phyloP scores from a whole-genome alignment of 2,329 filamentous ascomycete genomes.

The Dissoconium aciculare region DNA sequence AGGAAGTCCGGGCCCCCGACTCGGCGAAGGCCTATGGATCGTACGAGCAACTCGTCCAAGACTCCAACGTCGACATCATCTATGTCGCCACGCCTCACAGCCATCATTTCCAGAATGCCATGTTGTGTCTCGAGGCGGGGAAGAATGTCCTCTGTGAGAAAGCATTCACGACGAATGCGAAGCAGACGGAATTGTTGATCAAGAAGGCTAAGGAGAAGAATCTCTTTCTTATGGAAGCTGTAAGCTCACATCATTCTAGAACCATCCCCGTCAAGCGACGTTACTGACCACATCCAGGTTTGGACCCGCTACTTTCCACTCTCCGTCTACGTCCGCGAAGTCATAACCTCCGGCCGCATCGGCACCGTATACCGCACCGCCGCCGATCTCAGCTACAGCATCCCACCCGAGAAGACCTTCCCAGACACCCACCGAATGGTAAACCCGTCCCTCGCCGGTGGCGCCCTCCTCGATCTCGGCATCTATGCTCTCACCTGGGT shows the following conservation, averaged over 20 bases:
- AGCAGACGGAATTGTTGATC: slow-evolving; percentile 57
- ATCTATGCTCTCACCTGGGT: slow-evolving; percentile 85
- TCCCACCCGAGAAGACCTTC: slow-evolving; percentile 44
- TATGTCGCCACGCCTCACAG: slow-evolving; percentile 85
- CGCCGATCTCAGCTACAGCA: slow-evolving; percentile 45
- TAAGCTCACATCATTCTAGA: slow-evolving; percentile 7
- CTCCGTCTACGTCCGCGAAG: slow-evolving; percentile 57
- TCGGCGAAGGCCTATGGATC: slow-evolving; percentile 61
- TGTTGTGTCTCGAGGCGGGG: slow-evolving; percentile 67
- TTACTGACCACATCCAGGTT: slow-evolving; percentile 30
- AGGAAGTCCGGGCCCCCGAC: slow-evolving; percentile 51
- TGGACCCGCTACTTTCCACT: slow-evolving; percentile 85
- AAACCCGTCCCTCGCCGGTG: slow-evolving; percentile 68
- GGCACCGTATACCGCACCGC: slow-evolving; percentile 43
- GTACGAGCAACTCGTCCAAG: slow-evolving; percentile 66
- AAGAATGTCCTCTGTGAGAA: slow-evolving; percentile 90
- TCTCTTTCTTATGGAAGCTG: slow-evolving; percentile 56
- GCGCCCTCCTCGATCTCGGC: slow-evolving; percentile 68
- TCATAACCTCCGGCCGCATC: slow-evolving; percentile 41
- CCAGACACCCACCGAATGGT: slow-evolving; percentile 60
- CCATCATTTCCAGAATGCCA: slow-evolving; percentile 82
- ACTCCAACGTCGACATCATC: slow-evolving; percentile 67
- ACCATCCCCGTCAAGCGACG: slow-evolving; percentile 1
- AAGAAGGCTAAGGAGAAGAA: slow-evolving; percentile 58
- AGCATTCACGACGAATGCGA: slow-evolving; percentile 69